phyloP scores from a whole-genome alignment of 495 filamentous ascomycete genomes.

The Tuber magnatum region DNA sequence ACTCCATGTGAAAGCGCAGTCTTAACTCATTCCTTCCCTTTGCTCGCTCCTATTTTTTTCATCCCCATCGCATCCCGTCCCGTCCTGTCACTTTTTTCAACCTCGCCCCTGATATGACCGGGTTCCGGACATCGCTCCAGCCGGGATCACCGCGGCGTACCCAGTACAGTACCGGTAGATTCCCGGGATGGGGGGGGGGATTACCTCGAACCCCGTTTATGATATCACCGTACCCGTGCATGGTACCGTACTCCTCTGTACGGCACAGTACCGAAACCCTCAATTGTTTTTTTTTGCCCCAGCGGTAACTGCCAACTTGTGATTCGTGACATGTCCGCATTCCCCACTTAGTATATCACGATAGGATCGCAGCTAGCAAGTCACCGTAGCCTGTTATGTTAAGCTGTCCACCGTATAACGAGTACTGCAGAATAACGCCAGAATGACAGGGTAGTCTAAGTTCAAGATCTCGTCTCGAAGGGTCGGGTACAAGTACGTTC shows the following conservation, averaged over 20 bases:
- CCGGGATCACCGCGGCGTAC: not conserved
- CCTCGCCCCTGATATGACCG: not conserved
- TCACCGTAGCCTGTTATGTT: too few relatives aligned
- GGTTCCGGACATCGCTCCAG: not conserved
- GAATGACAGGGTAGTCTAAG: not conserved
- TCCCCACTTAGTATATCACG: too few relatives aligned
- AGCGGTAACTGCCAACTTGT: not conserved
- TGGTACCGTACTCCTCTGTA: not conserved
- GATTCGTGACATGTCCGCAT: too few relatives aligned
- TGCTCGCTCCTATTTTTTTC: not conserved
- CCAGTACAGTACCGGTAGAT: too few relatives aligned
- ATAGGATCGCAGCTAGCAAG: too few relatives aligned
- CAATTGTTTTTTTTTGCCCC: not conserved
- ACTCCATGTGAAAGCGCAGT: not conserved
- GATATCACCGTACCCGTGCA: not conserved
- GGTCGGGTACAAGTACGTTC: not conserved
- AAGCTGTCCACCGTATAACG: too few relatives aligned
- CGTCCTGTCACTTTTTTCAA: not conserved
- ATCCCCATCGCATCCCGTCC: not conserved
- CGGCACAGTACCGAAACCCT: not conserved
- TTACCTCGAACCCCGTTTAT: not conserved
- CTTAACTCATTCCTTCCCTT: not conserved
- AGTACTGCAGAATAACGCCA: too few relatives aligned
- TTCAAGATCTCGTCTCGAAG: not conserved
- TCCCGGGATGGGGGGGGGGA: not conserved